phyloP scores from a whole-genome alignment of 208 protist genomes.

The Crithidia expoeki region DNA sequence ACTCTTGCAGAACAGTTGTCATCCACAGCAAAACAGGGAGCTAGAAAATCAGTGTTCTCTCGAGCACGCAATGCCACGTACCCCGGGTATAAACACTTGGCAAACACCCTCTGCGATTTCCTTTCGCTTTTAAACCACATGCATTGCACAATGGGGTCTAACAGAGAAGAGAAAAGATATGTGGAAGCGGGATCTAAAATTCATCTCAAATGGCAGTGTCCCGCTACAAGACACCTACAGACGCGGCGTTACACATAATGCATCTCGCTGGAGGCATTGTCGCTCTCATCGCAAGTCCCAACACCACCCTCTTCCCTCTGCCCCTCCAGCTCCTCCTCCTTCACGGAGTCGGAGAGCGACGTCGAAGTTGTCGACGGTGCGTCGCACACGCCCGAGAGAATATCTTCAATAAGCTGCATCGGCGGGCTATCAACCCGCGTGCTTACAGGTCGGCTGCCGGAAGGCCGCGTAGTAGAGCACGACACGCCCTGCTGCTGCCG shows the following conservation, averaged over 20 bases:
- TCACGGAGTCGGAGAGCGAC: neutral
- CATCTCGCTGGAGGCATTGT: constrained; percentile 6
- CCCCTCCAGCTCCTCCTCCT: neutral
- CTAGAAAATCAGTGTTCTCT: too few relatives aligned
- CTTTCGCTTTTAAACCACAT: too few relatives aligned
- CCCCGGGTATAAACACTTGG: too few relatives aligned
- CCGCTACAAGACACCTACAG: too few relatives aligned
- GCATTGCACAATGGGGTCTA: too few relatives aligned
- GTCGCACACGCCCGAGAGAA: constrained; percentile 38
- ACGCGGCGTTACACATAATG: neutral
- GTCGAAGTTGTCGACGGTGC: constrained; percentile 15
- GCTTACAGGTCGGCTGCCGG: neutral
- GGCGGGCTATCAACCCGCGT: constrained; percentile 10
- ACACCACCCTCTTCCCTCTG: neutral
- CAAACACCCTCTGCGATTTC: too few relatives aligned
- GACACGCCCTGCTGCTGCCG: constrained; percentile 4
- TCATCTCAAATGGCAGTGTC: too few relatives aligned
- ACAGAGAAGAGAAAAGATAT: too few relatives aligned
- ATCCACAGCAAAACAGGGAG: too few relatives aligned
- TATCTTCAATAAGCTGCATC: constrained; percentile 41
- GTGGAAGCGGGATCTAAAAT: too few relatives aligned
- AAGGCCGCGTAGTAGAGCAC: neutral
- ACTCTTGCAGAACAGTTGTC: too few relatives aligned
- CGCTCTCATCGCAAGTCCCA: neutral
- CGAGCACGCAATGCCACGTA: too few relatives aligned